These are phyloP conservation scores for Penicillium mononematosum DNA, from an alignment of 495 filamentous ascomycete genomes.

Conservation along the genomic window DNA sequence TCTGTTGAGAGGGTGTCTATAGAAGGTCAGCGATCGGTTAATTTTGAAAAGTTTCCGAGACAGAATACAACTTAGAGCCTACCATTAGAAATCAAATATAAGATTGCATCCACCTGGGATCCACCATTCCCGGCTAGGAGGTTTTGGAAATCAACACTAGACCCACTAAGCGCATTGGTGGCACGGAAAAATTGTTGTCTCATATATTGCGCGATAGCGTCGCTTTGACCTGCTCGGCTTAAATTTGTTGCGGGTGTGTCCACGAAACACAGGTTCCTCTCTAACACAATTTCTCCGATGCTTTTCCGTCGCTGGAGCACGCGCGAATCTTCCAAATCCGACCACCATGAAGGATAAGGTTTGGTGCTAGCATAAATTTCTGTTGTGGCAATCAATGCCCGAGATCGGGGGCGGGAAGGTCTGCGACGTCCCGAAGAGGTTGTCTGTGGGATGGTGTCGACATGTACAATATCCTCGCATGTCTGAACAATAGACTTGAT, in stretches of 20 bases:
- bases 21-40: not conserved
- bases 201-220: slow-evolving; percentile 71
- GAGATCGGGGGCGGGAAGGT: slow-evolving; percentile 34
- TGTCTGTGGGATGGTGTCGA: slow-evolving; percentile 64
- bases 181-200: slow-evolving; percentile 69
- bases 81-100: slow-evolving; percentile 76
- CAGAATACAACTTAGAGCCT: slow-evolving; percentile 31
- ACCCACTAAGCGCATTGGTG: slow-evolving; percentile 54
- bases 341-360: slow-evolving; percentile 92
- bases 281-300: slow-evolving; percentile 75
- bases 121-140: slow-evolving; percentile 84
- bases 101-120: slow-evolving; percentile 81
- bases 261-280: slow-evolving; percentile 93
- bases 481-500: slow-evolving; percentile 90
- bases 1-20: slow-evolving; percentile 71
- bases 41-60: not conserved
- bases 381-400: slow-evolving; percentile 49
- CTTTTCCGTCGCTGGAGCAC: slow-evolving; percentile 74
- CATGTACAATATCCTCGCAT: slow-evolving; percentile 96
- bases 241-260: slow-evolving; percentile 79
- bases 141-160: slow-evolving; percentile 72
- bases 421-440: slow-evolving; percentile 28
- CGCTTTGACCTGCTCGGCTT: slow-evolving; percentile 65
- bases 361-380: slow-evolving; percentile 93
- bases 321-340: slow-evolving; percentile 75